phyloP scores from a whole-genome alignment of 768 basidiomycete genomes.

The Tricholomella constricta region DNA sequence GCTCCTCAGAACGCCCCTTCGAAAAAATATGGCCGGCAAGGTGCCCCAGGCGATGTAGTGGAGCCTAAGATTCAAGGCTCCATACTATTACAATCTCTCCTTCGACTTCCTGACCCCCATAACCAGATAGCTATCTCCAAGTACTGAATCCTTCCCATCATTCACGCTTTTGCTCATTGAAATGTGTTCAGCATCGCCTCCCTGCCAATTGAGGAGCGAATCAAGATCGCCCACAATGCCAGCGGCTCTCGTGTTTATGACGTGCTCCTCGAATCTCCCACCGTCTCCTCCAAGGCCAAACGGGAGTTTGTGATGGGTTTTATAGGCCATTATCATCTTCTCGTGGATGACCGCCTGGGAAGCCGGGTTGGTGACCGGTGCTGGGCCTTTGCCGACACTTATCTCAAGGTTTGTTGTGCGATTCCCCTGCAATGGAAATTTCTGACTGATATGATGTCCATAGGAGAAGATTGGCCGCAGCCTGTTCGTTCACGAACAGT shows the following conservation, averaged over 20 bases:
- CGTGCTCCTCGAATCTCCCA: constrained; percentile 66
- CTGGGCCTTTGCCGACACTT: constrained; percentile 91
- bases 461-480: constrained; percentile 93
- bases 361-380: constrained; percentile 89
- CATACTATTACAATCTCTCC: constrained; percentile 79
- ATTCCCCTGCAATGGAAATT: not conserved
- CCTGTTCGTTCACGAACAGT: constrained; percentile 68
- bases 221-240: constrained; percentile 52
- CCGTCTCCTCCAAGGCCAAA: constrained; percentile 64
- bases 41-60: constrained; percentile 35
- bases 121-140: constrained; percentile 71
- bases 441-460: constrained; percentile 1
- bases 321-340: constrained; percentile 73
- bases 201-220: constrained; percentile 58
- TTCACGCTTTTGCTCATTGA: not conserved
- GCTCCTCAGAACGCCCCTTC: not conserved
- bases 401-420: constrained; percentile 73
- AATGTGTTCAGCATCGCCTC: constrained; percentile 51
- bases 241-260: constrained; percentile 83
- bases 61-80: constrained; percentile 84
- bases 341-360: constrained; percentile 90
- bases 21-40: constrained; percentile 19
- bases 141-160: constrained; percentile 40
- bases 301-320: constrained; percentile 73
- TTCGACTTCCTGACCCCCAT: constrained; percentile 66